Evolutionary conservation across 352 stramenopile genomes (phyloP), one percentile per base, ranked within the genome.

Genomic region (Globisporangium recalcitrans): DNA sequence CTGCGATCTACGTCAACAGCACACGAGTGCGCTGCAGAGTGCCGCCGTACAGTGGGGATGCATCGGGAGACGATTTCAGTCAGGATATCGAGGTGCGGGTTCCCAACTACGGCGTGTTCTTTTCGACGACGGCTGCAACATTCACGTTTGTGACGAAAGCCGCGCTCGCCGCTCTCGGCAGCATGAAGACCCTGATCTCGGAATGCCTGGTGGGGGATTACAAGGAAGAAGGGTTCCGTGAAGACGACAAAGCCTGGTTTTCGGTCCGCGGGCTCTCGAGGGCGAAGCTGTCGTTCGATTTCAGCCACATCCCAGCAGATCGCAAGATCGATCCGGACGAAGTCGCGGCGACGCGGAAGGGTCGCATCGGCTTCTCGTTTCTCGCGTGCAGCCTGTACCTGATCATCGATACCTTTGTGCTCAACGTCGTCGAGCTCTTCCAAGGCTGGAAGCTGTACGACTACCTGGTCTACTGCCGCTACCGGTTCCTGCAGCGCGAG

Each of bases 401-500:
- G 14, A 91, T 94, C 67, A 77, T 94, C 7, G 96, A 99, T 67
- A 85, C 98, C 5, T 98, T 99, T 65, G 88, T 98, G 36, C 87
- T 98, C 31, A 93, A 97, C 65, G 80, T 93, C 4, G 80, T 98
- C n/a, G 96, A 99, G 75, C 85, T 98, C 21, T 98, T 98, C 67
- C 91, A 98, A 63, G 96, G 95, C 38, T 99, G 96, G 97, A 98
- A 99, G 70, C 94, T 98, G 6, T 98, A 98, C 61, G 96, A 99
- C 63, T 99, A 99, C 56, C 80, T 99, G 8, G 87, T 98, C 16
- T 99, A 98, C 67, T 98, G 90, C 22, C 86, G 89, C 6, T 98
- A 98, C 62, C 84, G 95, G 16, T 99, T 98, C 71, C 69, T 98
- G 10, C 95, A 99, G 73, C 88, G 97, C 19, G 96, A 99, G 67